Evolutionary conservation across 208 protist genomes (phyloP).

Genomic region (Acanthamoeba rhysodes): DNA sequence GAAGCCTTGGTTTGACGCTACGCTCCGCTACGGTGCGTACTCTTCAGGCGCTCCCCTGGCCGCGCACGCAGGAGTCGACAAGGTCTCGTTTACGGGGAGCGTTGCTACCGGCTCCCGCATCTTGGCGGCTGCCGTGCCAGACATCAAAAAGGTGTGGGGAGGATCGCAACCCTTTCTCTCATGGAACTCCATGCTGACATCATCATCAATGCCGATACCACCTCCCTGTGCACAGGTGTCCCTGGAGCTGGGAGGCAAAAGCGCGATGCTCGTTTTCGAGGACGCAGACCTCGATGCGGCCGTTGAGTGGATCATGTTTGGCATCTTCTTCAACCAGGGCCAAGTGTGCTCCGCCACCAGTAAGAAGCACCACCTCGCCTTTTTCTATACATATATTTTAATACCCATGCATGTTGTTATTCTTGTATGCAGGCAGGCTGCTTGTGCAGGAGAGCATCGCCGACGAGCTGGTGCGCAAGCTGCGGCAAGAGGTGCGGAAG

Average conservation of each 20-base stretch:
- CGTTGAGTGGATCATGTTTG: conserved; percentile 75
- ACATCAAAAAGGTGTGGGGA: conserved; percentile 36
- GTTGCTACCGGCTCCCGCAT: neutral
- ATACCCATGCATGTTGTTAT: too few relatives aligned
- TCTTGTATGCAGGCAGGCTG: conserved; percentile 19
- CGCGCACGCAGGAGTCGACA: neutral
- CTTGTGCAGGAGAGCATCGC: conserved; percentile 51
- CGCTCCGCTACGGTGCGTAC: neutral
- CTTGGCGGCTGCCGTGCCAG: neutral
- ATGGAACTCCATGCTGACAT: neutral
- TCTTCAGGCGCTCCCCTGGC: conserved; percentile 14
- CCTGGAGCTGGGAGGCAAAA: conserved; percentile 72
- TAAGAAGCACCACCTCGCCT: neutral
- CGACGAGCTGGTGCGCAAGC: conserved; percentile 12
- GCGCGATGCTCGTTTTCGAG: conserved; percentile 61
- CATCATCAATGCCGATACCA: neutral
- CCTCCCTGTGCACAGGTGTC: neutral
- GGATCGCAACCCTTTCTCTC: neutral
- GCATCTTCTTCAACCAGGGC: conserved; percentile 73
- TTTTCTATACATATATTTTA: neutral
- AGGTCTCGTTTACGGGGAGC: conserved; percentile 53
- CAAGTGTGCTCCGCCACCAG: conserved; percentile 73
- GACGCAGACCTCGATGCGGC: conserved; percentile 51
- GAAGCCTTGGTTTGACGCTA: neutral
- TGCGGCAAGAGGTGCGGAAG: neutral